Evolutionary conservation across 2,329 filamentous ascomycete species (phyloP), one percentile per base, ranked within the genome.

Genomic region (Verticillium albo-atrum): DNA sequence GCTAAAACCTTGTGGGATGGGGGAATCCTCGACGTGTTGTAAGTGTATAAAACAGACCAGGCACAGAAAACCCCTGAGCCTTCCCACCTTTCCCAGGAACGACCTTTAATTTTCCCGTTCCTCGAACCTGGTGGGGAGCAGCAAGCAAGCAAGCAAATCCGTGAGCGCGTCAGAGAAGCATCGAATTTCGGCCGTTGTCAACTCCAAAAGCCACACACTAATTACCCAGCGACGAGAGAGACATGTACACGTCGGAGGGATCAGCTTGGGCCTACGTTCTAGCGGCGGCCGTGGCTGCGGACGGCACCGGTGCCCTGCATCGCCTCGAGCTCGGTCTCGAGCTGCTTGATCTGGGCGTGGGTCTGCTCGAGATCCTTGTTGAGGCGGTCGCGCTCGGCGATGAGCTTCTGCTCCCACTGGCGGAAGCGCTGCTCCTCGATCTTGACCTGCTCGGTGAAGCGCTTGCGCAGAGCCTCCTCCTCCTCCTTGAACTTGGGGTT

Each of bases 401-500:
- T 99, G 76, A 99, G 91, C 87, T 98, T 98, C 87, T 99, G 95
- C 82, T 99, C 95, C 95, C 95, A 99, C 80, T 96, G 90, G 78
- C 96, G 88, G 89, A 99, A 99, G 67, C 95, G 89, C 82, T 97
- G 92, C 82, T 99, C 95, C 83, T 99, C 96, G 72, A 99, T 91
- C 91, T 99, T 99, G 83, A 99, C 95, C 79, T 99, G 95, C 82
- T 99, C 95, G 68, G 95, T 99, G 81, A 99, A 99, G 69, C 96
- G 88, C 88, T 99, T 99, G 80, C 95, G 89, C 66, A 99, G 88
- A 63, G 91, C 91, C 84, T 99, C 95, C 75, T 99, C 95, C 79
- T 99, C 95, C 77, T 99, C 95, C 87, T 99, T 99, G 87, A 98
- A 99, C 84, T 99, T 99, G 80, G 95, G 95, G 84, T 99, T 99